Base-by-base conservation (phyloP, 2,329 filamentous ascomycete species). In the Fusarium pseudocircinatum region DNA sequence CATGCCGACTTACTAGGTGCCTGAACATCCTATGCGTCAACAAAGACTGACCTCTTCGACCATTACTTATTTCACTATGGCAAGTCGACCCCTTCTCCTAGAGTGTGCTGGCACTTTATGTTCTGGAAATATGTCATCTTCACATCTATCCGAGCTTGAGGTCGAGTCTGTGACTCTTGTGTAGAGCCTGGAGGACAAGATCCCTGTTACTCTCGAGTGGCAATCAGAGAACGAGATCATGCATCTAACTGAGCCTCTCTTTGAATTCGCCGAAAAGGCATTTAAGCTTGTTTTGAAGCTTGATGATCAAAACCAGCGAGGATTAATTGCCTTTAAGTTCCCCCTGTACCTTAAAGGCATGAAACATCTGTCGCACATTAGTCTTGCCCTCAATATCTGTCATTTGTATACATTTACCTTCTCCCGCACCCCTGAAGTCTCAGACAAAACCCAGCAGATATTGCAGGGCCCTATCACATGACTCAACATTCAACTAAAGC, bases 371-470 rank as follows among this genome's bases (percentile, higher is more conserved):
- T 42, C 14, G 14, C 40, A 15, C 22, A 42, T 42, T 42, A n/a
- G 40, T n/a, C 40, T 42, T 42, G 14, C 9, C 3, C 22, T 42
- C 6, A 11, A 42, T 42, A n/a, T 42, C 22, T n/a, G 7, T 4
- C 6, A 42, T 42, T 6, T 42, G 14, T n/a, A 9, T 42, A 1
- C 22, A 10, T n/a, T 42, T 6, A 11, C 14, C 22, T 42, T 4
- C 14, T n/a, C 14, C 3, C 6, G 5, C 6, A 1, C 0, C 9
- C 14, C 40, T 1, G 7, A 6, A n/a, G 14, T 16, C 14, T 42
- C 22, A n/a, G 22, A 42, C 0, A n/a, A 11, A 16, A 10, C 22
- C 40, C 40, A 42, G 8, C 9, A n/a, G 4, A 1, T 42, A 15
- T 42, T n/a, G 6, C 40, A 16, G 22, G 40, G 22, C 7, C 40